Evolutionary conservation across 768 basidiomycete genomes (phyloP), one percentile per base, ranked within the genome.

Genomic region (Leccinum rimulosum): DNA sequence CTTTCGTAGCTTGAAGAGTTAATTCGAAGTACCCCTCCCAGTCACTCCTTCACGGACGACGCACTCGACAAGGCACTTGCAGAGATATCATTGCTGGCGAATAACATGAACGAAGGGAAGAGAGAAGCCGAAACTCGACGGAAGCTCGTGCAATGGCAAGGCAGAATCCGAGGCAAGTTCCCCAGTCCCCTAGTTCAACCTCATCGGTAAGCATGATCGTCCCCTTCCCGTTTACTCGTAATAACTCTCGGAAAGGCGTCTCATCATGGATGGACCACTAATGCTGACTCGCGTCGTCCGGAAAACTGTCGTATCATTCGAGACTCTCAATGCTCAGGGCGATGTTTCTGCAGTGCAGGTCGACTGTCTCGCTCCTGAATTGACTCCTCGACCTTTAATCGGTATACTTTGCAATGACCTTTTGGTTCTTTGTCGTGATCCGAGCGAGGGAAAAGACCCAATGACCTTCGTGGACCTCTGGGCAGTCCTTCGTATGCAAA

Each of bases 141-240:
- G 50, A 91, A 93, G 69, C 84, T 98, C 27, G 91, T 98, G 17
- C 86, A 90, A 68, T 95, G 91, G 92, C 93, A 95, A 75, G 68
- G 86, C 36, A 82, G 93, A 65, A 98, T 99, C 66, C 82, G 88
- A 40, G 92, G 93, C 19, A 91, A 85, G 70, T 98, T 97, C 73
- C 95, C 94, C 8, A 95, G 93, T 59, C 95, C 97, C n/a, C 79
- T 99, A 38, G 97, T 99, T 36, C 97, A 98, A 72, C 97, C 97
- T 8, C 97, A 99, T 76, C 86, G 93, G 91, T 93, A 68, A 70
- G 82, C 66, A 33, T 14, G 27, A 15, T 36, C 25, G 57, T 53
- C 56, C 49, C 19, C 12, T 38, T 22, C 58, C n/a, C 10, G 19
- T 40, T 36, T 54, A 31, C 52, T 27, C 56, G 33, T 33, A 48